Evolutionary conservation across 2,329 filamentous ascomycete species (phyloP).

Genomic region (Dryadomyces sulphureus): DNA sequence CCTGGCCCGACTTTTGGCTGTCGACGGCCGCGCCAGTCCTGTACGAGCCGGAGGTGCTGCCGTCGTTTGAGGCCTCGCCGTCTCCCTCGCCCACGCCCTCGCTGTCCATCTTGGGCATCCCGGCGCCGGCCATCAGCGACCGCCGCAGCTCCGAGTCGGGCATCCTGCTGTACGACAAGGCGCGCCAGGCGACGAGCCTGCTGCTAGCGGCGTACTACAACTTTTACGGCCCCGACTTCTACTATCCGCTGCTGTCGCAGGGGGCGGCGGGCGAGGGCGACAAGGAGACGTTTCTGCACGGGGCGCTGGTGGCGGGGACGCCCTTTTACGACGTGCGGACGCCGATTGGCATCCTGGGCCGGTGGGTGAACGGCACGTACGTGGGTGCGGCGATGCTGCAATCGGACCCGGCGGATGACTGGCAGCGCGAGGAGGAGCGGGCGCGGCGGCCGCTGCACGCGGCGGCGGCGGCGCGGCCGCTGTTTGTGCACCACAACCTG

Average conservation of each 20-base stretch:
- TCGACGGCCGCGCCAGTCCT: slow-evolving; percentile 25
- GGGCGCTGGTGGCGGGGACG: slow-evolving; percentile 24
- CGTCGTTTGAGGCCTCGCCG: too few species aligned
- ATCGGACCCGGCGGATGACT: slow-evolving; percentile 18
- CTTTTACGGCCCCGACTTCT: slow-evolving; percentile 34
- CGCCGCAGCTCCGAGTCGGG: slow-evolving; percentile 30
- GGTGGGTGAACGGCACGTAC: slow-evolving; percentile 15
- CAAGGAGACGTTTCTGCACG: slow-evolving; percentile 32
- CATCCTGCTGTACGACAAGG: slow-evolving; percentile 32
- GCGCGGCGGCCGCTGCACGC: not conserved
- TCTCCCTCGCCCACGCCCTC: too few species aligned
- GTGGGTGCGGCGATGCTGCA: slow-evolving; percentile 16
- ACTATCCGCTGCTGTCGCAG: slow-evolving; percentile 32
- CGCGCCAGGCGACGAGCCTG: slow-evolving; percentile 27
- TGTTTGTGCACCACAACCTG: slow-evolving; percentile 24
- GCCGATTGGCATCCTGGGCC: slow-evolving; percentile 17
- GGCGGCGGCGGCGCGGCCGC: slow-evolving; percentile 10
- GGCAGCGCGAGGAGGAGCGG: slow-evolving; percentile 3
- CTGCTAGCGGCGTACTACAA: slow-evolving; percentile 40
- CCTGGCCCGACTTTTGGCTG: slow-evolving; percentile 42
- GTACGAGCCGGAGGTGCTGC: slow-evolving; percentile 23
- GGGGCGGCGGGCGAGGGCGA: slow-evolving; percentile 27
- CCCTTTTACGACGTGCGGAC: slow-evolving; percentile 25
- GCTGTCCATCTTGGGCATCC: slow-evolving; percentile 23
- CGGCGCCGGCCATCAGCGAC: slow-evolving; percentile 16